Percentiles rank a stretch among this genome's conserved stretches.
phyloP scores from a whole-genome alignment of 164 flowering plant species.

The Piper longum region DNA sequence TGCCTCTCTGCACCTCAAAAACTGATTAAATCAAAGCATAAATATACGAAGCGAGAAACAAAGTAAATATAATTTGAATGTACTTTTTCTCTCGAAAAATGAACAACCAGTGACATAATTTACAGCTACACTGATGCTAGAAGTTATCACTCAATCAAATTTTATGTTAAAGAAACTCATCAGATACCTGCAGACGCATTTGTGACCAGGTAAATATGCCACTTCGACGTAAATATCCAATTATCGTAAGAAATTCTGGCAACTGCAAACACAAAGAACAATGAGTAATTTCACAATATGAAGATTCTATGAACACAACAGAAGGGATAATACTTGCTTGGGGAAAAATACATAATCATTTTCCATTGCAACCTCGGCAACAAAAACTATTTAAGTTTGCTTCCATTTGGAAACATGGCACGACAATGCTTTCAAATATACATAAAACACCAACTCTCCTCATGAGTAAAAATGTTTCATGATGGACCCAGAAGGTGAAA shows the following conservation, averaged over 20 bases:
- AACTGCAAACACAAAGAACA: slow-evolving; percentile 28
- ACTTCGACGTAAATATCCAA: slow-evolving; percentile 93
- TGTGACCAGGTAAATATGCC: slow-evolving; percentile 93
- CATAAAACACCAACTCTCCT: neutral
- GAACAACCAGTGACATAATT: too few species aligned
- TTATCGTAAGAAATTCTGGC: slow-evolving; percentile 89
- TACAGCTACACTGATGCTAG: neutral
- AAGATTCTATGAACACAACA: too few species aligned
- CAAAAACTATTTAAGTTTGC: too few species aligned
- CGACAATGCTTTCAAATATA: too few species aligned
- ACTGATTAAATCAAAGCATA: slow-evolving; percentile 28
- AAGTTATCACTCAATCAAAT: neutral
- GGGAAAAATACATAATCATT: too few species aligned
- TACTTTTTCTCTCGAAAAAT: too few species aligned
- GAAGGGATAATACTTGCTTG: too few species aligned
- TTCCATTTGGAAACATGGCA: too few species aligned
- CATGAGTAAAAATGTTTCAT: neutral
- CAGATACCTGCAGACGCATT: slow-evolving; percentile 84
- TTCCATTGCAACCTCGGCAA: too few species aligned
- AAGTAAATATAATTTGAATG: too few species aligned
- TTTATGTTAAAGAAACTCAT: neutral
- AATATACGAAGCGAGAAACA: neutral
- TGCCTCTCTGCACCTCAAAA: slow-evolving; percentile 88
- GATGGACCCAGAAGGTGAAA: neutral
- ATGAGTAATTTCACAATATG: neutral